Percentiles rank a stretch among this genome's conserved stretches.
Conservation (phyloP, 2,329 filamentous ascomycete species). For the Exophiala sideris region DNA sequence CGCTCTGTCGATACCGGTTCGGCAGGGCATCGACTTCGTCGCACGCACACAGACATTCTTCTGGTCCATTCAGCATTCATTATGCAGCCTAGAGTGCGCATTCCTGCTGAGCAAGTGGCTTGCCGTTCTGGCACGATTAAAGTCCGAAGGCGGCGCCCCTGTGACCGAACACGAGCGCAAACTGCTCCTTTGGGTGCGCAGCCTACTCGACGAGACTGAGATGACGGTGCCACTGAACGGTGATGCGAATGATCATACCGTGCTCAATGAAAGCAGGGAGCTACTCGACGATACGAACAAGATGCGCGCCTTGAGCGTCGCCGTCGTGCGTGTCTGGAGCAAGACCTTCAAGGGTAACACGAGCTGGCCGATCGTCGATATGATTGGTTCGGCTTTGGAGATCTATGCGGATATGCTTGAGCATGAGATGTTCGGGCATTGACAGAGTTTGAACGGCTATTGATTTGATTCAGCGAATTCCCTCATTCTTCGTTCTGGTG, state of each 20-base stretch:
- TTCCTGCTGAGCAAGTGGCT: slow-evolving; percentile 48
- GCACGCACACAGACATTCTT: slow-evolving; percentile 53
- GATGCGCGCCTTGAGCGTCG: slow-evolving; percentile 45
- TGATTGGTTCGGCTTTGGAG: slow-evolving; percentile 46
- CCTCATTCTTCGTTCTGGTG: too few species aligned
- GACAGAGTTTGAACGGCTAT: too few species aligned
- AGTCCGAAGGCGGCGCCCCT: slow-evolving; percentile 36
- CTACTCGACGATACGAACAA: slow-evolving; percentile 44
- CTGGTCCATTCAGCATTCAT: slow-evolving; percentile 55
- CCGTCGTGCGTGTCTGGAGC: slow-evolving; percentile 49
- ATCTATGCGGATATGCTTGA: slow-evolving; percentile 47
- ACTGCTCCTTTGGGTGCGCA: slow-evolving; percentile 47
- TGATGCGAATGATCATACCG: slow-evolving; percentile 23
- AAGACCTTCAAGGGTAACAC: slow-evolving; percentile 50
- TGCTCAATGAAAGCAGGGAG: slow-evolving; percentile 32
- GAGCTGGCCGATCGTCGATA: slow-evolving; percentile 49
- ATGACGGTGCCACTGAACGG: slow-evolving; percentile 37
- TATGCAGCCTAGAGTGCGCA: slow-evolving; percentile 54
- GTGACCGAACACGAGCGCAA: slow-evolving; percentile 48
- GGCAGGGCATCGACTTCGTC: slow-evolving; percentile 53
- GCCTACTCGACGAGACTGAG: slow-evolving; percentile 50
- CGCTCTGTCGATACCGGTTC: slow-evolving; percentile 53
- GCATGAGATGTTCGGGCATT: slow-evolving; percentile 22
- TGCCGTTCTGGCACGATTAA: slow-evolving; percentile 42
- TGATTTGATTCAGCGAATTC: too few species aligned